These are phyloP conservation scores for Vachellia pachyceras DNA, from an alignment of 306 rosid genomes.

Conservation along the genomic window DNA sequence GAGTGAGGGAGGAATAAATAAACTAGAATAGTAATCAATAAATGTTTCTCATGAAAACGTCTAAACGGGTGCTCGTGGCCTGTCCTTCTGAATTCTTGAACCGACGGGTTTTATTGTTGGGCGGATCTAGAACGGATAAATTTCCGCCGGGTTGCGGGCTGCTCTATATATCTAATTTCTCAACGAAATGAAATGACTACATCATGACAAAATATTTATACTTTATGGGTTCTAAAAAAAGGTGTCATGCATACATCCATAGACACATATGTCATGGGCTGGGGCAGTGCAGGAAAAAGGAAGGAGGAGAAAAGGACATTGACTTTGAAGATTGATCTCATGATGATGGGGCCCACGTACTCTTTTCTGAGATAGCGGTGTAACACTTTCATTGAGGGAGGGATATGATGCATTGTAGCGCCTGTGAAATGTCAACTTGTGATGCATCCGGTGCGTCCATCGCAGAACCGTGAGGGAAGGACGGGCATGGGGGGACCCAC, in stretches of 20 bases:
- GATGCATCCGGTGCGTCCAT: slow-evolving; percentile 29
- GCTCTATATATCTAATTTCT: too few species aligned
- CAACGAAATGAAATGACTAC: not conserved
- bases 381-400: slow-evolving; percentile 39
- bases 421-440: slow-evolving; percentile 37
- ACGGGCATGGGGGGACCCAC: slow-evolving; percentile 37
- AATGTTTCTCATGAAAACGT: too few species aligned
- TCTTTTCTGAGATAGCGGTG: slow-evolving; percentile 21
- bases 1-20: too few species aligned
- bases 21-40: too few species aligned
- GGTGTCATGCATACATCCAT: too few species aligned
- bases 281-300: not conserved
- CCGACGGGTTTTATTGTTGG: too few species aligned
- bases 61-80: too few species aligned
- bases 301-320: slow-evolving; percentile 2
- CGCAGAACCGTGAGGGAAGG: slow-evolving; percentile 38
- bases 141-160: too few species aligned
- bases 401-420: slow-evolving; percentile 36
- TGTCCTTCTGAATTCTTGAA: too few species aligned
- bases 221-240: not conserved
- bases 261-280: not conserved
- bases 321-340: slow-evolving; percentile 1
- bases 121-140: too few species aligned
- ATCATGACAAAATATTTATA: not conserved
- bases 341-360: not conserved